Evolutionary conservation across 1,284 basidiomycete genomes (phyloP).

Genomic region (Ganoderma lucidum): DNA sequence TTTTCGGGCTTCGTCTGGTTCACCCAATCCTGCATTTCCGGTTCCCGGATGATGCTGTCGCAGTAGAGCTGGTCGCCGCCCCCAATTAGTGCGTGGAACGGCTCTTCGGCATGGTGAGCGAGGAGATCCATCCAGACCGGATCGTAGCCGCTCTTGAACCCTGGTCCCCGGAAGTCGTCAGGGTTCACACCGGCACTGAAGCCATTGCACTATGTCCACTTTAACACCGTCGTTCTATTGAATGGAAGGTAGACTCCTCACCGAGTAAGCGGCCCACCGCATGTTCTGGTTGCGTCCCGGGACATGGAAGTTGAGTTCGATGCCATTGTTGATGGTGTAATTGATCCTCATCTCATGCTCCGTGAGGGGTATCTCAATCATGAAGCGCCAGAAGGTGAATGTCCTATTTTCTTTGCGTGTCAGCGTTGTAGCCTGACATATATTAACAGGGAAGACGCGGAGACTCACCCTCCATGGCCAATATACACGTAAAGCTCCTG

Average conservation of each 20-base stretch:
- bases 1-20: constrained; percentile 67
- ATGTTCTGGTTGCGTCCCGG: constrained; percentile 88
- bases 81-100: constrained; percentile 88
- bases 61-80: constrained; percentile 90
- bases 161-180: constrained; percentile 79
- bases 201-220: constrained; percentile 72
- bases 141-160: constrained; percentile 83
- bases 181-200: constrained; percentile 84
- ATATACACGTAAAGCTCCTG: constrained; percentile 86
- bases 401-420: constrained; percentile 56
- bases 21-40: constrained; percentile 87
- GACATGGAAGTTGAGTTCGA: constrained; percentile 83
- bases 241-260: constrained; percentile 44
- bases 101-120: constrained; percentile 77
- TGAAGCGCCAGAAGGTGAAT: constrained; percentile 95
- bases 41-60: constrained; percentile 74
- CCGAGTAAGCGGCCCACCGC: constrained; percentile 90
- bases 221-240: not conserved
- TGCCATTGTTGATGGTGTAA: constrained; percentile 85
- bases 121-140: constrained; percentile 95
- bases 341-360: constrained; percentile 79
- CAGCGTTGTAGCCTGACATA: not conserved
- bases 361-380: constrained; percentile 83
- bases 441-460: not conserved
- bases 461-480: constrained; percentile 65